Conservation (phyloP, 805 yeast genomes). For the Kluyveromyces starmeri region DNA sequence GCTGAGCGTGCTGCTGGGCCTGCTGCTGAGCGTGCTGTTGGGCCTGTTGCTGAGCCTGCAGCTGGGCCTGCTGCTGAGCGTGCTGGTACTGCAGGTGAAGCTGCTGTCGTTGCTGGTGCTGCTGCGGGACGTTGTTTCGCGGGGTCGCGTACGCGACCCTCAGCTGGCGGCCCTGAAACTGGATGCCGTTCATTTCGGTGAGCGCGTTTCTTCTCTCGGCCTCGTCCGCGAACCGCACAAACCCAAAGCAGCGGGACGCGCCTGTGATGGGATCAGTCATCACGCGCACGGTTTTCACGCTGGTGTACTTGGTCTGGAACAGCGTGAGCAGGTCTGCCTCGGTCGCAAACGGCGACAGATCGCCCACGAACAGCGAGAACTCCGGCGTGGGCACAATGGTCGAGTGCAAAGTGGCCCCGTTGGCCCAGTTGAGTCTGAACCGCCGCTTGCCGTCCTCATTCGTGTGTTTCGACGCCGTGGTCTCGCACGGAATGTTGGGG, state of each 20-base stretch:
- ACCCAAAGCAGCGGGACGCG: constrained; percentile 70
- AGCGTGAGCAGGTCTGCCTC: constrained; percentile 69
- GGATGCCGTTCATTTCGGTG: constrained; percentile 66
- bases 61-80: constrained; percentile 8
- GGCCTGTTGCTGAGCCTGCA: constrained; percentile 8
- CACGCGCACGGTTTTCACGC: constrained; percentile 72
- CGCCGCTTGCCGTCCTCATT: constrained; percentile 41
- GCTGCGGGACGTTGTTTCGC: constrained; percentile 34
- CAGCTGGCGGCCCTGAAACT: constrained; percentile 71
- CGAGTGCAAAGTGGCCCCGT: constrained; percentile 67
- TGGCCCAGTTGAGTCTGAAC: constrained; percentile 76
- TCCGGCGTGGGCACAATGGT: constrained; percentile 70
- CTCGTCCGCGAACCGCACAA: constrained; percentile 66
- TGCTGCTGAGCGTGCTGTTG: constrained; percentile 8
- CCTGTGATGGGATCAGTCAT: constrained; percentile 82
- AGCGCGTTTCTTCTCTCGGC: constrained; percentile 60
- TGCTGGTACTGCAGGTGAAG: constrained; percentile 12
- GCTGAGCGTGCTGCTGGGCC: background rate
- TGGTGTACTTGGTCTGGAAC: constrained; percentile 55
- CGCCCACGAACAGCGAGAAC: constrained; percentile 75
- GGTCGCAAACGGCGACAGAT: constrained; percentile 66
- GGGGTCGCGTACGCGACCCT: constrained; percentile 78
- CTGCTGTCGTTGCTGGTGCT: constrained; percentile 15
- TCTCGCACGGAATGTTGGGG: constrained; percentile 37
- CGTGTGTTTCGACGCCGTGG: constrained; percentile 16